These are phyloP conservation scores for Avena atlantica DNA, from an alignment of 176 grass and related monocot genomes.

Conservation along the genomic window DNA sequence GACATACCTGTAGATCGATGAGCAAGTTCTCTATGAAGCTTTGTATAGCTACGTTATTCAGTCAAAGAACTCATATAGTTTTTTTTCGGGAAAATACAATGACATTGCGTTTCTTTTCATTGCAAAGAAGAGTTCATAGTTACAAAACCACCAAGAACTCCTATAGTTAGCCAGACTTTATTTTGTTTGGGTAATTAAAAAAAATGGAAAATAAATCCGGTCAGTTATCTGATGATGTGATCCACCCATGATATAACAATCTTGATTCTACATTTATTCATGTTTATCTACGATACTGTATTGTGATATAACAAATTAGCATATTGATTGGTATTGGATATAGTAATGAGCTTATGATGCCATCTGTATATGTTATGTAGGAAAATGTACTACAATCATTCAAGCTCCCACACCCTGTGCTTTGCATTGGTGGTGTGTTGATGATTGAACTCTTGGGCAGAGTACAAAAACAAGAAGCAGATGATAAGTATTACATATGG, in stretches of 20 bases:
- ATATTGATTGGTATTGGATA: constrained; percentile 8
- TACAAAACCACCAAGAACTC: background rate
- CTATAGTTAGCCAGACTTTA: background rate
- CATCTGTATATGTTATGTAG: constrained; percentile 47
- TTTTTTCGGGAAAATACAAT: too few relatives aligned
- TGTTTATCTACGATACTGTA: background rate
- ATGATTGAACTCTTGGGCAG: constrained; percentile 81
- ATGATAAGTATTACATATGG: constrained; percentile 83
- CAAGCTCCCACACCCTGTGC: constrained; percentile 64
- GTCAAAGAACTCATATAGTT: background rate
- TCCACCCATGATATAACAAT: constrained; percentile 1
- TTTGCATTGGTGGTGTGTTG: constrained; percentile 85
- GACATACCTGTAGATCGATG: background rate
- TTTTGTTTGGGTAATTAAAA: background rate
- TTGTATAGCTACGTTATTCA: constrained; percentile 5
- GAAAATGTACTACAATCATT: constrained; percentile 74
- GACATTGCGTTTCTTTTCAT: too few relatives aligned
- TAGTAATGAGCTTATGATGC: constrained; percentile 23
- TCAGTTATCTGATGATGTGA: background rate
- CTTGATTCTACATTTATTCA: background rate
- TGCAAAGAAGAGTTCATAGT: too few relatives aligned
- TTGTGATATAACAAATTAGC: background rate
- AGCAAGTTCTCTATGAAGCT: background rate
- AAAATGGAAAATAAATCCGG: background rate
- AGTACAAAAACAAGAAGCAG: constrained; percentile 60